phyloP scores from a whole-genome alignment of 331 rosid species.

The Dryas integrifolia region DNA sequence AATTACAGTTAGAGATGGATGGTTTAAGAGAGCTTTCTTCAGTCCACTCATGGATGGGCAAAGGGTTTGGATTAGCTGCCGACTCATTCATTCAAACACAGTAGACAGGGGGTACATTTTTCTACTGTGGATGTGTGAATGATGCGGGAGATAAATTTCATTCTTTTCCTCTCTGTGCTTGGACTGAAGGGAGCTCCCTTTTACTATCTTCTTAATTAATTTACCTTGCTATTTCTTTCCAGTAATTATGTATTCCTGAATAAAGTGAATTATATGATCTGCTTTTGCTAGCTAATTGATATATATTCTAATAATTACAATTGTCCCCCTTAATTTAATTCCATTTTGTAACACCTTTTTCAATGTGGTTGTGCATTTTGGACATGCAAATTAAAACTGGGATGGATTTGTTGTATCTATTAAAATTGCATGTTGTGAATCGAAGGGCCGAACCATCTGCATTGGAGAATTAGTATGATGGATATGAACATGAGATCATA shows the following conservation, averaged over 20 bases:
- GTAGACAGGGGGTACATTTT: constrained; percentile 33
- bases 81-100: constrained; percentile 93
- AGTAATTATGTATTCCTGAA: not conserved
- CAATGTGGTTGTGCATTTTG: too few species aligned
- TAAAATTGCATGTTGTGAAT: too few species aligned
- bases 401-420: too few species aligned
- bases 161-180: constrained; percentile 70
- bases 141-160: constrained; percentile 80
- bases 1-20: not conserved
- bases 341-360: too few species aligned
- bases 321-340: too few species aligned
- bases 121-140: constrained; percentile 82
- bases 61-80: constrained; percentile 75
- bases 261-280: not conserved
- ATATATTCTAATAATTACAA: too few species aligned
- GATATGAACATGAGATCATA: too few species aligned
- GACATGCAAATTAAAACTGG: too few species aligned
- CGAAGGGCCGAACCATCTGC: too few species aligned
- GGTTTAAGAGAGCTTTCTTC: constrained; percentile 81
- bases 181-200: constrained; percentile 99
- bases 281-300: too few species aligned
- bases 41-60: constrained; percentile 82
- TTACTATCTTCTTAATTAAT: constrained; percentile 22
- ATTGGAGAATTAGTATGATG: too few species aligned
- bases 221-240: not conserved